Conservation (phyloP, 108 stramenopile genomes). For the Skeletonema grethae region DNA sequence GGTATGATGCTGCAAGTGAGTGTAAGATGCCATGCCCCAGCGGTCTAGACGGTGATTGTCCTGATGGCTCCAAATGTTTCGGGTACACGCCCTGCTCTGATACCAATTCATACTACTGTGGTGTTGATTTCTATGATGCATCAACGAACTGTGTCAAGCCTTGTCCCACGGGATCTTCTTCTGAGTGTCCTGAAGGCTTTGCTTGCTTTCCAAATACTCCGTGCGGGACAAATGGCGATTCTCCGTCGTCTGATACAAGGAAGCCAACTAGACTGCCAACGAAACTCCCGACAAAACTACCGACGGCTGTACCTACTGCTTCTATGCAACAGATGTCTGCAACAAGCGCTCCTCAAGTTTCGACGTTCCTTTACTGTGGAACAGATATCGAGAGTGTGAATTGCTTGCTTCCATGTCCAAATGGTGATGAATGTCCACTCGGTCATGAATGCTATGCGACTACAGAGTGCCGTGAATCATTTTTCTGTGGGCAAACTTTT, state of each 20-base stretch:
- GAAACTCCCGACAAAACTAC: slow-evolving; percentile 15
- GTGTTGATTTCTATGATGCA: slow-evolving; percentile 47
- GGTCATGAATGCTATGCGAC: slow-evolving; percentile 47
- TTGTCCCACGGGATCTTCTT: slow-evolving; percentile 35
- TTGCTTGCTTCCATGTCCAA: slow-evolving; percentile 41
- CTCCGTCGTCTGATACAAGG: background rate
- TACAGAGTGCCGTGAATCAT: slow-evolving; percentile 41
- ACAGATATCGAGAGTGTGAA: slow-evolving; percentile 36
- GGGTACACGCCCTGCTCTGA: slow-evolving; percentile 49
- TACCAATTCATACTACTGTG: slow-evolving; percentile 50
- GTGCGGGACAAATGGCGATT: slow-evolving; percentile 15
- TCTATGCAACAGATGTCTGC: slow-evolving; percentile 58
- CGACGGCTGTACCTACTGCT: slow-evolving; percentile 68
- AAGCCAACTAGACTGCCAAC: slow-evolving; percentile 15
- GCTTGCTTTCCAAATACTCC: slow-evolving; percentile 58
- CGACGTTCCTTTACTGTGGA: slow-evolving; percentile 46
- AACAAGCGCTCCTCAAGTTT: slow-evolving; percentile 30
- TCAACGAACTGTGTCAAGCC: slow-evolving; percentile 44
- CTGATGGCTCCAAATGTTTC: slow-evolving; percentile 39
- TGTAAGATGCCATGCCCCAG: slow-evolving; percentile 45
- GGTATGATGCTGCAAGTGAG: slow-evolving; percentile 53
- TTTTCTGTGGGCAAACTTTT: slow-evolving; percentile 42
- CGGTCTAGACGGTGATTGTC: slow-evolving; percentile 48
- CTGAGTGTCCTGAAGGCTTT: slow-evolving; percentile 37
- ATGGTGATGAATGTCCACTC: slow-evolving; percentile 39